Evolutionary conservation across 2,329 filamentous ascomycete species (phyloP), one percentile per base, ranked within the genome.

Genomic region (Achaetomium macrosporum): DNA sequence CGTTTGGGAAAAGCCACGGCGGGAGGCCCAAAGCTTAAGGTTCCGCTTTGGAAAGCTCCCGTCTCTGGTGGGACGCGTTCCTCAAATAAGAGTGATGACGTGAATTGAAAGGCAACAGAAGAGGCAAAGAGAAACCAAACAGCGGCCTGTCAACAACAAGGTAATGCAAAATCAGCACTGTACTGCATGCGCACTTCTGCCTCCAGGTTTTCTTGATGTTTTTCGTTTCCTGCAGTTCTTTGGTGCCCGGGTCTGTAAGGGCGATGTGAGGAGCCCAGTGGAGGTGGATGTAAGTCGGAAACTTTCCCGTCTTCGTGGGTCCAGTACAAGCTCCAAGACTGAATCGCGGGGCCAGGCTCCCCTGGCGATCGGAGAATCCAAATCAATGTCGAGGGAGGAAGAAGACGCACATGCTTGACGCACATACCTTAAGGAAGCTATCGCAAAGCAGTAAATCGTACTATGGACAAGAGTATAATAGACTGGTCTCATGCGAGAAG

Each of bases 251-350:
- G 37, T 31, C 25, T 25, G 25, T 4, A 25, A 25, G 25, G 25
- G 25, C 7, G 25, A 37, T 35, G 46, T 48, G 47, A 37, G 47
- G 47, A 49, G n/a, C n/a, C n/a, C n/a, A n/a, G 47, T 42, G 47
- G 25, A 25, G 25, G 25, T 25, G 25, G n/a, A 25, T 25, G 25
- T 25, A 25, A 25, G 25, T 25, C 7, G 25, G 25, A 25, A 25
- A 7, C 25, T n/a, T n/a, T 4, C 25, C 25, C 25, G 4, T 25
- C 25, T 25, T 25, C 25, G 25, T 25, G 25, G 25, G 25, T 7
- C 25, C 25, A 25, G 25, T 25, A 7, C 25, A 25, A 25, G 25
- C 25, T 25, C 25, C 25, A 25, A 7, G 25, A 25, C 25, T 25
- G 25, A 25, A 25, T 25, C 25, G 25, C 25, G 25, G 25, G 25